phyloP scores from a whole-genome alignment of 208 protist species.

The Crithidia bombi region DNA sequence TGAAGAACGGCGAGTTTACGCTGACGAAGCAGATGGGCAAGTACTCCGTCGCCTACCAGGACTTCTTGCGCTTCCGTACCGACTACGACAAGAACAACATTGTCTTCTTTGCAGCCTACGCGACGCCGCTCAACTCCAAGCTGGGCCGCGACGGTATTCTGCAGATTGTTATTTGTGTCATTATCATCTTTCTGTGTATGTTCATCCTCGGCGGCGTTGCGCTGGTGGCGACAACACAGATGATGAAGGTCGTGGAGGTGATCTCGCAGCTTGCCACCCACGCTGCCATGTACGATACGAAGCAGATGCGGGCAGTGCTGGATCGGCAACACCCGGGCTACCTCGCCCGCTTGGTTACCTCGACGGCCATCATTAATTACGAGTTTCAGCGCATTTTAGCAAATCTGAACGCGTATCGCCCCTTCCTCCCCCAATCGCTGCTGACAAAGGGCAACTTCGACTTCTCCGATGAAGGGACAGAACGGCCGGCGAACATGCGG shows the following conservation, averaged over 20 bases:
- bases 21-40: conserved; percentile 25
- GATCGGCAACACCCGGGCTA: conserved; percentile 23
- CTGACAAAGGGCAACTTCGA: conserved; percentile 35
- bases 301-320: conserved; percentile 50
- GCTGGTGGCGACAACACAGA: conserved; percentile 41
- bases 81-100: conserved; percentile 12
- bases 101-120: conserved; percentile 61
- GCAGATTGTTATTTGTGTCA: conserved; percentile 57
- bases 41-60: conserved; percentile 45
- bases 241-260: conserved; percentile 52
- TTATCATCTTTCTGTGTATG: conserved; percentile 59
- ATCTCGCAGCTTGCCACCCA: conserved; percentile 61
- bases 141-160: conserved; percentile 39
- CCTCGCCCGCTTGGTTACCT: conserved; percentile 24
- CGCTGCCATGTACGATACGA: conserved; percentile 58
- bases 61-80: conserved; percentile 45
- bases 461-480: conserved; percentile 18
- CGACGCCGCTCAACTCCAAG: conserved; percentile 38
- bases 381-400: conserved; percentile 59
- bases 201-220: conserved; percentile 51
- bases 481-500: background rate
- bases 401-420: conserved; percentile 59
- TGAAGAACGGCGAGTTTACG: conserved; percentile 8
- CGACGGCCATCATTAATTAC: conserved; percentile 35
- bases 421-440: conserved; percentile 64